Evolutionary conservation across 176 grass and related monocot species (phyloP).

Genomic region (Carex scoparia): DNA sequence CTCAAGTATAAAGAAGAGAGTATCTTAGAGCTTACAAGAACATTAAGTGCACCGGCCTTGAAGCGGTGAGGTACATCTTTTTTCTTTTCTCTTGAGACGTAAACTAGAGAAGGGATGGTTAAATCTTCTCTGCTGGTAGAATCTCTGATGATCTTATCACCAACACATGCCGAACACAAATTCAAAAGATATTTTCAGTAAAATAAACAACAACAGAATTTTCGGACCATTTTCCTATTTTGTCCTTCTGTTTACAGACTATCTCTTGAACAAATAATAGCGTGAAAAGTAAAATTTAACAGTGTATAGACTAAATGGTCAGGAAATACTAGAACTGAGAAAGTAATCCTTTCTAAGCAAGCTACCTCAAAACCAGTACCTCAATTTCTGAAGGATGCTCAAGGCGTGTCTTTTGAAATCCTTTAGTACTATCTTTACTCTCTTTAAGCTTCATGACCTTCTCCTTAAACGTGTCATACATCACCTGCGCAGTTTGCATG

Average conservation of each 20-base stretch:
- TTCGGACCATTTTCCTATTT: background rate
- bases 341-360: background rate
- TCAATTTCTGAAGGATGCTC: slow-evolving; percentile 40
- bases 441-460: slow-evolving; percentile 11
- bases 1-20: background rate
- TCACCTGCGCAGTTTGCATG: slow-evolving; percentile 20
- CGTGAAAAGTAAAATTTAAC: background rate
- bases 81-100: slow-evolving; percentile 59
- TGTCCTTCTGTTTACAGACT: background rate
- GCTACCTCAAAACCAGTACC: slow-evolving; percentile 29
- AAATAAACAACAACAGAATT: background rate
- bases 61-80: slow-evolving; percentile 40
- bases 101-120: slow-evolving; percentile 33
- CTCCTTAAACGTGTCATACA: slow-evolving; percentile 38
- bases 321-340: background rate
- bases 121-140: background rate
- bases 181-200: background rate
- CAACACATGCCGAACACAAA: background rate
- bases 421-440: background rate
- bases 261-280: background rate
- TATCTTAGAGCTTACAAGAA: slow-evolving; percentile 30
- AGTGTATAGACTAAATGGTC: background rate
- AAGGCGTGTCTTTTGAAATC: background rate
- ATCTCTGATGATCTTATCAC: slow-evolving; percentile 23
- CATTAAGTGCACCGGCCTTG: slow-evolving; percentile 83